Evolutionary conservation across 1,284 basidiomycete genomes (phyloP), one percentile per base, ranked within the genome.

Genomic region (Mrakiaceae sp.): DNA sequence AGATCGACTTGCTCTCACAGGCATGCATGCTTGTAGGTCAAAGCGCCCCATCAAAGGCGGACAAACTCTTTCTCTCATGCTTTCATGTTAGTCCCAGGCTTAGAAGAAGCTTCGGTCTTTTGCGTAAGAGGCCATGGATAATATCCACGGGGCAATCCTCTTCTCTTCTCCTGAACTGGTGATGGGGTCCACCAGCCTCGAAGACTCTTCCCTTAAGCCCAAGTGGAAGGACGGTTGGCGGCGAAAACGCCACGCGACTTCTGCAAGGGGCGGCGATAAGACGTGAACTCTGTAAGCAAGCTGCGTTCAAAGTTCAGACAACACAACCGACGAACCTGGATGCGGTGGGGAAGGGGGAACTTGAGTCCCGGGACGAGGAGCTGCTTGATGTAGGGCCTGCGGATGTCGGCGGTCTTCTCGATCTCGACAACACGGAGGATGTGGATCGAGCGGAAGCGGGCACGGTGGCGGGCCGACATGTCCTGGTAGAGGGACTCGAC

Each of bases 401-500:
- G 73, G 71, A 98, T 78, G 75, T 98, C 95, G 44, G 85, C 87
- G 61, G 82, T 79, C 84, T 98, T 98, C 81, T 89, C 86, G 73
- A 98, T 80, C 93, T 93, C 72, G 70, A 72, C 75, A 66, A 78
- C 76, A 67, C 75, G 73, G 71, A 77, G 74, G 16, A 60, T 60
- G 79, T 96, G 93, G 79, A 98, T 95, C 64, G 90, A 97, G 79
- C 95, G 85, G 87, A 98, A 98, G 76, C 96, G 91, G 71, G 95
- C 95, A 81, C 95, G 92, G 81, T 98, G 96, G 72, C 94, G 86
- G 70, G 95, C 93, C 74, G 96, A 92, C 95, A 98, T 98, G 81
- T 98, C 95, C 81, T 98, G 95, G 86, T 98, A 98, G 79, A 98
- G 82, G 72, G 87, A 82, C 83, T 91, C 93, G 76, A 98, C 96